Evolutionary conservation across 805 yeast genomes (phyloP).

Genomic region (Ogataea naganishii): DNA sequence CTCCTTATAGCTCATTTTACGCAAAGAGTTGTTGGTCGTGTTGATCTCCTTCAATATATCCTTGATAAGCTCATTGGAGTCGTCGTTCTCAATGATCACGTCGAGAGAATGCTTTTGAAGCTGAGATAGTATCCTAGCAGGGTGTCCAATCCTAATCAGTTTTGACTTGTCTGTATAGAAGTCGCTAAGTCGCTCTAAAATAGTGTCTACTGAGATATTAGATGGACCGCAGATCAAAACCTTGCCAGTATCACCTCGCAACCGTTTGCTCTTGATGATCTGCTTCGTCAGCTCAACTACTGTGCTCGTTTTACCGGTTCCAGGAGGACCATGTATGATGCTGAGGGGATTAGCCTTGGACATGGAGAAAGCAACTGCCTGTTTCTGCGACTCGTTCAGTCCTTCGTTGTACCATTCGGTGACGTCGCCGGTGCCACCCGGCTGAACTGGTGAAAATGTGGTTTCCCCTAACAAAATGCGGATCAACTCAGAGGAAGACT

Average conservation of each 20-base stretch:
- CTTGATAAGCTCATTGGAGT: conserved; percentile 49
- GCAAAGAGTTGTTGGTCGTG: conserved; percentile 31
- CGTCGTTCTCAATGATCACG: conserved; percentile 49
- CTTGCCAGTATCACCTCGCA: conserved; percentile 18
- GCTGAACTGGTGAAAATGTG: too few relatives aligned
- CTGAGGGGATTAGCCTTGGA: conserved; percentile 41
- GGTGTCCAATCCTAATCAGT: conserved; percentile 86
- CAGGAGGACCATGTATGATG: conserved; percentile 75
- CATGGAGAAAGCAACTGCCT: conserved; percentile 64
- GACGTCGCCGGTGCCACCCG: too few relatives aligned
- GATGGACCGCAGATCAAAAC: conserved; percentile 92
- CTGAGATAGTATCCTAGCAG: conserved; percentile 65
- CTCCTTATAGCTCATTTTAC: conserved; percentile 48
- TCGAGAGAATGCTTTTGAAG: conserved; percentile 72
- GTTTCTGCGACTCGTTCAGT: conserved; percentile 62
- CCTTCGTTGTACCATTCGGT: too few relatives aligned
- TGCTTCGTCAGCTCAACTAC: conserved; percentile 76
- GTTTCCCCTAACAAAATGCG: conserved; percentile 39
- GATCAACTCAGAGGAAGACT: conserved; percentile 28
- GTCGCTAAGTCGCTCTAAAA: conserved; percentile 60
- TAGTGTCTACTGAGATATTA: conserved; percentile 85
- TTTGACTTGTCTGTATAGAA: conserved; percentile 29
- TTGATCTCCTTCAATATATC: conserved; percentile 71
- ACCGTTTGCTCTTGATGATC: too few relatives aligned
- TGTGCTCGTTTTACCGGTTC: conserved; percentile 82